These are phyloP conservation scores for Polyporus arcularius DNA, from an alignment of 768 basidiomycete genomes.

Conservation along the genomic window DNA sequence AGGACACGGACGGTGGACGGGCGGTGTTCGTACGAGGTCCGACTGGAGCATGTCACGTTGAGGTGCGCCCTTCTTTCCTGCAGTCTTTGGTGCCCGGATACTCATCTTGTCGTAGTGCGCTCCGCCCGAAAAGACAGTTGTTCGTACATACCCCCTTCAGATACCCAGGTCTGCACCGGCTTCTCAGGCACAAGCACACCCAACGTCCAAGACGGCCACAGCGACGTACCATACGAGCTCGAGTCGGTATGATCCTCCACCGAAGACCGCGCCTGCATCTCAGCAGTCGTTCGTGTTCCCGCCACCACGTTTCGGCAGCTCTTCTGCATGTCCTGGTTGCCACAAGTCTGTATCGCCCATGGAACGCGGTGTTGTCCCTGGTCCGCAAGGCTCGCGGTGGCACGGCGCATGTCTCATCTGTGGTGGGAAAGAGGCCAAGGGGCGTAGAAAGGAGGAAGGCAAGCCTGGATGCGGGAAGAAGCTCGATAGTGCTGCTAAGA, in stretches of 20 bases:
- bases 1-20: constrained; percentile 59
- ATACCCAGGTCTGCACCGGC: constrained; percentile 12
- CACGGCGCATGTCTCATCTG: constrained; percentile 78
- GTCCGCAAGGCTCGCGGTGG: constrained; percentile 82
- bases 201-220: constrained; percentile 24
- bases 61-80: constrained; percentile 39
- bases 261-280: constrained; percentile 38
- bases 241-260: constrained; percentile 43
- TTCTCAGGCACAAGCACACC: constrained; percentile 1
- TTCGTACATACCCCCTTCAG: constrained; percentile 29
- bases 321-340: constrained; percentile 74
- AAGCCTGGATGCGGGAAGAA: constrained; percentile 82
- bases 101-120: constrained; percentile 41
- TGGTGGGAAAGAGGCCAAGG: constrained; percentile 62
- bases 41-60: constrained; percentile 68
- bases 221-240: constrained; percentile 32
- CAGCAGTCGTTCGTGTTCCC: constrained; percentile 37
- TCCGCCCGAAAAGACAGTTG: constrained; percentile 44
- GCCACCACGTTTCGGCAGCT: constrained; percentile 54
- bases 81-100: not conserved
- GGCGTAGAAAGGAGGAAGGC: constrained; percentile 51
- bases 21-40: constrained; percentile 71
- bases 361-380: constrained; percentile 85
- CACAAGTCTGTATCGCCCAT: constrained; percentile 72
- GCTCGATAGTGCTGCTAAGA: constrained; percentile 81